phyloP scores from a whole-genome alignment of 2,329 filamentous ascomycete species.

The Cytospora piceicola region DNA sequence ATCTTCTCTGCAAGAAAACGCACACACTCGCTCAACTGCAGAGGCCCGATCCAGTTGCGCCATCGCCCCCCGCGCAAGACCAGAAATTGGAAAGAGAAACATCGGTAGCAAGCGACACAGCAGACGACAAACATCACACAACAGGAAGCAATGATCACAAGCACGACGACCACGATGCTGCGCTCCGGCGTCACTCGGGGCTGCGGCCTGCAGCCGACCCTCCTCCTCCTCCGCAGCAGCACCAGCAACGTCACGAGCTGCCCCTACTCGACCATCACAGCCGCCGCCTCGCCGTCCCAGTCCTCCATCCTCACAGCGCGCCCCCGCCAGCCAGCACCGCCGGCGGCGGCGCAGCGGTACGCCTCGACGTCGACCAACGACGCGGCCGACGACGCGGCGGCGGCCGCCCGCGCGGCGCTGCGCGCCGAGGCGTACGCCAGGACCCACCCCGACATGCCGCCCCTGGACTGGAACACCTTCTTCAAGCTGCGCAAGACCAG shows the following conservation, averaged over 20 bases:
- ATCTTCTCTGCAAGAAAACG: not conserved
- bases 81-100: not conserved
- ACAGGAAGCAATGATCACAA: conserved; percentile 36
- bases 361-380: conserved; percentile 32
- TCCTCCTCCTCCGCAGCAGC: too few relatives aligned
- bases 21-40: conserved; percentile 8
- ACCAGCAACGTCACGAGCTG: conserved; percentile 35
- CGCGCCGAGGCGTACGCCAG: conserved; percentile 20
- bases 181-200: conserved; percentile 39
- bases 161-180: conserved; percentile 39
- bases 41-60: not conserved
- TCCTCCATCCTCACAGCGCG: conserved; percentile 30
- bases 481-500: conserved; percentile 87
- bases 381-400: conserved; percentile 32
- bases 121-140: not conserved
- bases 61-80: not conserved
- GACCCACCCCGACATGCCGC: conserved; percentile 39
- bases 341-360: conserved; percentile 35
- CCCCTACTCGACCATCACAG: conserved; percentile 38
- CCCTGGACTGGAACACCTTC: conserved; percentile 89
- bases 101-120: not conserved
- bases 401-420: conserved; percentile 35
- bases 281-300: conserved; percentile 33
- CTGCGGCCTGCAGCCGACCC: conserved; percentile 35
- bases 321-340: conserved; percentile 24